Conservation (phyloP, 139 green algal species). For the Pleodorina starrii region DNA sequence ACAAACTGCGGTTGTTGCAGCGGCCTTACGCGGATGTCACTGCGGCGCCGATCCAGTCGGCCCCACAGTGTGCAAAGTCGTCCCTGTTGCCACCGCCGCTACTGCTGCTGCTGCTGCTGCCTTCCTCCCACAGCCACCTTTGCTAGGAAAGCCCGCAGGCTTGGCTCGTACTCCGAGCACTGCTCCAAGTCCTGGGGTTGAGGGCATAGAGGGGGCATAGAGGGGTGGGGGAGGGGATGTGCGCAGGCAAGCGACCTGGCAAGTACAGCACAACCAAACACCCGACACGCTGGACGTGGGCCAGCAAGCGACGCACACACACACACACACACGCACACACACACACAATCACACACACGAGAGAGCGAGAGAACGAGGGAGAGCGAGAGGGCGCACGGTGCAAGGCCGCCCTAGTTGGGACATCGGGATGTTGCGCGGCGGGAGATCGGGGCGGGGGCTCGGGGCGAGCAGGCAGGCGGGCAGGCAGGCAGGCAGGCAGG, state of each 20-base stretch:
- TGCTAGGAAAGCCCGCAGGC: conserved; percentile 6
- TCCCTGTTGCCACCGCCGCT: background rate
- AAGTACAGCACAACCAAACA: background rate
- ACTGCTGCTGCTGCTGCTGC: conserved; percentile 6
- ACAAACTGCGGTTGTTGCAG: too few species aligned
- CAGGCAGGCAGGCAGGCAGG: background rate
- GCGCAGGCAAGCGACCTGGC: background rate
- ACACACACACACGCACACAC: background rate
- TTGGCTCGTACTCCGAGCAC: conserved; percentile 38
- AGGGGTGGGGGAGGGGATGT: background rate
- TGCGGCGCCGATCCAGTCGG: too few species aligned
- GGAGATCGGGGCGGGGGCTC: background rate
- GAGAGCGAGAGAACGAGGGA: too few species aligned
- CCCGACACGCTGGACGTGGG: background rate
- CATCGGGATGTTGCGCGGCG: too few species aligned
- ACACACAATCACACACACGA: background rate
- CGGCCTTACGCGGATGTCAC: too few species aligned
- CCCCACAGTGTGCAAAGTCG: background rate
- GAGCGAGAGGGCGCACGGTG: too few species aligned
- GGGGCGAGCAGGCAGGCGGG: background rate
- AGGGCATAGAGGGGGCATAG: background rate
- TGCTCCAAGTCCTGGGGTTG: conserved; percentile 33
- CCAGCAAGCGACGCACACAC: background rate
- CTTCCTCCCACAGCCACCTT: background rate
- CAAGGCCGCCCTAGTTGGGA: too few species aligned